Evolutionary conservation across 352 stramenopile genomes (phyloP), one percentile per base, ranked within the genome.

Genomic region (Stramenopiles sp.): DNA sequence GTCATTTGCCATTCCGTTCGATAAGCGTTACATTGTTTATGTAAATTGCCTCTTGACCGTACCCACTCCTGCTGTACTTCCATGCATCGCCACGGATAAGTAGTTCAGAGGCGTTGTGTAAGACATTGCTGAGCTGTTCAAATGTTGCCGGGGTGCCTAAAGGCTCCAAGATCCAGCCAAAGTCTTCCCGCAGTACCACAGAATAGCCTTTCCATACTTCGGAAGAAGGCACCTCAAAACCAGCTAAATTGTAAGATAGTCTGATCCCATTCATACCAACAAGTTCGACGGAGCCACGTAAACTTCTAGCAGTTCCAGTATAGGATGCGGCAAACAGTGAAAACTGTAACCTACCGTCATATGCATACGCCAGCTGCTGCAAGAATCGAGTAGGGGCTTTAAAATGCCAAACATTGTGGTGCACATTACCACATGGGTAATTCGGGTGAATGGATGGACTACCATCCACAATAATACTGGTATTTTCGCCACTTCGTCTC

Each of bases 321-420:
- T 86, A 87, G 39, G 88, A 92, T n/a, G 88, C 86, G 0, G 88
- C 86, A 0, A 92, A 83, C 82, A 92, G 85, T n/a, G 88, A 85
- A 80, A 88, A 92, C 81, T 92, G 89, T 44, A 92, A 82, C 0
- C 88, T 86, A 4, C 89, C 89, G 7, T 88, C 89, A 81, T 92
- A 91, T 33, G 87, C 87, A 8, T 25, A 67, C 8, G 85, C 81
- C 22, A 92, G 67, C 22, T 85, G 67, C 0, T 78, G 22, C 1
- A 86, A 82, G 31, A 92, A 85, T 4, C 80, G 30, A 0, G 0
- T 31, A 0, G 88, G 84, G 0, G 89, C 89, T 1, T 84, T 83
- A 67, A 92, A 92, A 30, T 91, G 84, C 88, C 89, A 92, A 31
- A 92, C 80, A 75, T 91, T 91, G 29, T 86, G 39, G 82, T 91